Conservation (phyloP, 805 yeast species). For the Metschnikowia drakensbergensis region DNA sequence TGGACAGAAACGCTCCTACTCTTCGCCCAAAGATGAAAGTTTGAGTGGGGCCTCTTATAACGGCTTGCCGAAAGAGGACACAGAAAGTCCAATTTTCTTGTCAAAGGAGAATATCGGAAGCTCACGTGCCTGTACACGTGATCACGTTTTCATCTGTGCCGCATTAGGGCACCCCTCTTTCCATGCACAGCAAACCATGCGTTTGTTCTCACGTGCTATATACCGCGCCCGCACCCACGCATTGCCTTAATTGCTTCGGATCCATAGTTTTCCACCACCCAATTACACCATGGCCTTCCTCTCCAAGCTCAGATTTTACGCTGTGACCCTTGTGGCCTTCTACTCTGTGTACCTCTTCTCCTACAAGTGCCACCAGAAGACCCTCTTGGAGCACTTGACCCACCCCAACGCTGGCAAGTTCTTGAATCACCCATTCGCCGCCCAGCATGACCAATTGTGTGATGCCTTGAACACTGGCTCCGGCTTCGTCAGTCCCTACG, state of each 20-base stretch:
- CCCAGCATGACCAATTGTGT: slow-evolving; percentile 36
- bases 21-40: too few relatives aligned
- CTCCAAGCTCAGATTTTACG: slow-evolving; percentile 20
- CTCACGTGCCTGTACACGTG: background rate
- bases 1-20: too few relatives aligned
- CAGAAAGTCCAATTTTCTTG: too few relatives aligned
- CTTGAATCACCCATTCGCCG: slow-evolving; percentile 37
- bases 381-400: slow-evolving; percentile 22
- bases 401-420: slow-evolving; percentile 24
- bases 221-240: slow-evolving; percentile 2
- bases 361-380: slow-evolving; percentile 37
- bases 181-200: slow-evolving; percentile 5
- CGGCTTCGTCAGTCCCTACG: slow-evolving; percentile 29
- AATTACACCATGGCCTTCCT: slow-evolving; percentile 11
- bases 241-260: slow-evolving; percentile 1
- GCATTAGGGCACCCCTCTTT: slow-evolving; percentile 3
- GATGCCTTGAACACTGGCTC: slow-evolving; percentile 29
- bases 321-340: slow-evolving; percentile 25
- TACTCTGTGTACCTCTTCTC: slow-evolving; percentile 37
- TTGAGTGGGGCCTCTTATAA: too few relatives aligned
- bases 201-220: slow-evolving; percentile 4
- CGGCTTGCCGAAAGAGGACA: too few relatives aligned
- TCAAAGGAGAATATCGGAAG: too few relatives aligned
- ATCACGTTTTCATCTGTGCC: background rate
- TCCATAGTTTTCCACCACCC: background rate